Percentiles rank a stretch among this genome's conserved stretches.
Conservation (phyloP, 2,329 filamentous ascomycete genomes). For the Colletotrichum tamarilloi region DNA sequence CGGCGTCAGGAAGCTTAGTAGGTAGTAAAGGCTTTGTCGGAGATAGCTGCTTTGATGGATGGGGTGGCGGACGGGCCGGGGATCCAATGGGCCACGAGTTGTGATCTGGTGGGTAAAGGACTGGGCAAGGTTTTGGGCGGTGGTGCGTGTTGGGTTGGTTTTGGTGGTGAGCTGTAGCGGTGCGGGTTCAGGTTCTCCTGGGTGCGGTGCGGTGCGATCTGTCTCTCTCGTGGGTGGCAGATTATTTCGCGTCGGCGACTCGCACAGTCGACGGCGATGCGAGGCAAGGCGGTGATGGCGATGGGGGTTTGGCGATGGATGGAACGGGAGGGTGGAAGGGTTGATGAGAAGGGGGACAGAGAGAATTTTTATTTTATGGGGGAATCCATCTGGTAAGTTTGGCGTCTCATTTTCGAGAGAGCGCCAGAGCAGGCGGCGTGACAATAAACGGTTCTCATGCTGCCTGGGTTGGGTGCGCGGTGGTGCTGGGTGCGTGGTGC, state of each 20-base stretch:
- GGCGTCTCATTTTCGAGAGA: conserved; percentile 48
- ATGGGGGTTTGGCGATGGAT: conserved; percentile 28
- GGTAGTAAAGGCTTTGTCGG: conserved; percentile 32
- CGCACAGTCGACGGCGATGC: conserved; percentile 24
- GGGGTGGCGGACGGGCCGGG: conserved; percentile 35
- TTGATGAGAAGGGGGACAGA: conserved; percentile 36
- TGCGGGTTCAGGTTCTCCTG: not conserved
- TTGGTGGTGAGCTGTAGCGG: not conserved
- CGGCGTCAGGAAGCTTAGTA: conserved; percentile 16
- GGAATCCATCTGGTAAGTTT: conserved; percentile 48
- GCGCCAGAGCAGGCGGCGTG: conserved; percentile 38
- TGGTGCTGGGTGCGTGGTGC: conserved; percentile 30
- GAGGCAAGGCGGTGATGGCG: conserved; percentile 35
- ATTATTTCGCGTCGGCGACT: conserved; percentile 34
- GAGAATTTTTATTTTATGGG: conserved; percentile 47
- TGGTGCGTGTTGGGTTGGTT: conserved; percentile 5
- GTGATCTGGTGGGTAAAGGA: conserved; percentile 29
- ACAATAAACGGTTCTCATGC: conserved; percentile 40
- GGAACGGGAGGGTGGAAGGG: conserved; percentile 35
- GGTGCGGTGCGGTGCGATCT: conserved; percentile 4
- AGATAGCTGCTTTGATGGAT: conserved; percentile 32
- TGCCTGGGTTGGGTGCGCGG: conserved; percentile 36
- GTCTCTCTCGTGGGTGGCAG: conserved; percentile 15
- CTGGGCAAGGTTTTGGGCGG: conserved; percentile 29
- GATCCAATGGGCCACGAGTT: conserved; percentile 27